Percentiles rank a stretch among this genome's conserved stretches.
These are phyloP conservation scores for Peronosclerospora sorghi DNA, from an alignment of 352 stramenopile genomes.

Conservation along the genomic window DNA sequence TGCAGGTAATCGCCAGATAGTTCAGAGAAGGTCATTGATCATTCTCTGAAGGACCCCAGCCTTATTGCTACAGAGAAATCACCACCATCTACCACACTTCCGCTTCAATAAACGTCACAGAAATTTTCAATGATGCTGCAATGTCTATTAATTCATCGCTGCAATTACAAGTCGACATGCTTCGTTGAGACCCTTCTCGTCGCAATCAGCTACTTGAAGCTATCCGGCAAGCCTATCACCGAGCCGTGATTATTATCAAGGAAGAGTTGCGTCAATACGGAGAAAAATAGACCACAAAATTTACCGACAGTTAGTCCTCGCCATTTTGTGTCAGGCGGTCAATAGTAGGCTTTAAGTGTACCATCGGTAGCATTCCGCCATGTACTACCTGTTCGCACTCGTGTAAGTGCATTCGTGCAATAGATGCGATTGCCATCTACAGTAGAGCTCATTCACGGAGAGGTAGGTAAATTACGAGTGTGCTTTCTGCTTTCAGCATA, in stretches of 20 bases:
- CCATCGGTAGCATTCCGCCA: constrained; percentile 68
- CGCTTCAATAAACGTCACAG: neutral
- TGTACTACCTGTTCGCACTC: constrained; percentile 58
- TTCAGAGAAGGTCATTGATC: constrained; percentile 7
- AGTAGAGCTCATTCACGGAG: constrained; percentile 70
- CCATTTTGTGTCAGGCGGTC: neutral
- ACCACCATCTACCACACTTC: constrained; percentile 2
- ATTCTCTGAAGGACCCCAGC: neutral
- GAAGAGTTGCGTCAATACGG: constrained; percentile 49
- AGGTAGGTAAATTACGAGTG: constrained; percentile 22
- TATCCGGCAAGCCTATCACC: constrained; percentile 68
- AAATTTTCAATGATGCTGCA: constrained; percentile 17
- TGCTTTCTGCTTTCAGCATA: neutral
- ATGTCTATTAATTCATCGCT: constrained; percentile 24
- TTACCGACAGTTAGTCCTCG: constrained; percentile 1
- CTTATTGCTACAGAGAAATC: constrained; percentile 2
- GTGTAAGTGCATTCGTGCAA: constrained; percentile 72
- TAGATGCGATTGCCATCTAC: constrained; percentile 53
- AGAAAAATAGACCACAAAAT: constrained; percentile 7
- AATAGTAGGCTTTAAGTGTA: constrained; percentile 35
- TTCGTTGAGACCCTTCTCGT: constrained; percentile 50
- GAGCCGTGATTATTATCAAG: constrained; percentile 76
- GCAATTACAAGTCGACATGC: constrained; percentile 47
- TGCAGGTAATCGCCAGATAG: neutral
- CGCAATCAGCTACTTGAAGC: constrained; percentile 68